Evolutionary conservation across 1,139 yeast genomes (phyloP).

Genomic region (Arxiozyma slooffiae): DNA sequence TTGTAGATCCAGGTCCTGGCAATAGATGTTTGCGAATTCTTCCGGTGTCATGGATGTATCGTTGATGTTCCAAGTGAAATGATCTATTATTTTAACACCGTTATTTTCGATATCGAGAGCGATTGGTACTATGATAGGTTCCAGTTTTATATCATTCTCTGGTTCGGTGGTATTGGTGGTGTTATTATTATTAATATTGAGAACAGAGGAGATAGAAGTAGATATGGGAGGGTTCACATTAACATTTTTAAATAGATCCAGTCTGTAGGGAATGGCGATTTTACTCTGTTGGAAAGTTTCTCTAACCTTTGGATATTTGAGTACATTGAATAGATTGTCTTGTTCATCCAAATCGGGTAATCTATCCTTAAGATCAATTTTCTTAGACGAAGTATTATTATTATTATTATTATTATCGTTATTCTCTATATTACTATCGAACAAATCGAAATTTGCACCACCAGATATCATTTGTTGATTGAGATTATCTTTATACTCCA

Average conservation of each 20-base stretch:
- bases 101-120: conserved; percentile 66
- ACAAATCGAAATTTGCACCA: neutral
- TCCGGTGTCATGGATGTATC: conserved; percentile 75
- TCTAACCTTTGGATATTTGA: conserved; percentile 29
- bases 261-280: conserved; percentile 26
- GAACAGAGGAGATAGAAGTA: neutral
- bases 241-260: conserved; percentile 10
- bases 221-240: neutral
- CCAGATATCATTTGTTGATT: neutral
- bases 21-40: conserved; percentile 67
- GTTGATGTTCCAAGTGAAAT: conserved; percentile 81
- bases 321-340: conserved; percentile 24
- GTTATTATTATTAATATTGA: neutral
- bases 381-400: conserved; percentile 15
- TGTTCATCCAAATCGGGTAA: conserved; percentile 29
- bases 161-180: neutral
- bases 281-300: conserved; percentile 29
- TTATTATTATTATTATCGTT: conserved; percentile 22
- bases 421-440: neutral
- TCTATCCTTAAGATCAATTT: conserved; percentile 7
- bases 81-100: conserved; percentile 58
- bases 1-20: conserved; percentile 77
- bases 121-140: conserved; percentile 59
- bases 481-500: neutral
- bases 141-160: conserved; percentile 9